Evolutionary conservation across 495 filamentous ascomycete species (phyloP).

Genomic region (Choiromyces venosus): DNA sequence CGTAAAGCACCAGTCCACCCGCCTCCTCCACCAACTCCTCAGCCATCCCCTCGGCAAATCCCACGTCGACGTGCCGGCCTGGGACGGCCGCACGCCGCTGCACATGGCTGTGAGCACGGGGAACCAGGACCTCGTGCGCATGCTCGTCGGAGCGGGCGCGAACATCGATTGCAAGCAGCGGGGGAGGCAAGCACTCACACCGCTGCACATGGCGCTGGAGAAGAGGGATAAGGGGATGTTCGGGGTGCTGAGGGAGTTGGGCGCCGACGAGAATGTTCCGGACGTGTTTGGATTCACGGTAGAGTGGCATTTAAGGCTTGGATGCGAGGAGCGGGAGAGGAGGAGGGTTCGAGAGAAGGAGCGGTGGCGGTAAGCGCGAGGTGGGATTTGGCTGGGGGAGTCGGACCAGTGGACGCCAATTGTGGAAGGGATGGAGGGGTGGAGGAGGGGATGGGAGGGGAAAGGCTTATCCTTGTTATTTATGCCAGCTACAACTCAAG

Average conservation of each 20-base stretch:
- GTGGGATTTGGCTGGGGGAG: not conserved
- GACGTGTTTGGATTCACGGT: constrained; percentile 3
- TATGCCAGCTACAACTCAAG: not conserved
- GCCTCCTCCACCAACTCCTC: constrained; percentile 3
- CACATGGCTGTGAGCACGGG: constrained; percentile 26
- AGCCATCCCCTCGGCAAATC: not conserved
- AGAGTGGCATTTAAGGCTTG: constrained; percentile 2
- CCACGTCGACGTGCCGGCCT: not conserved
- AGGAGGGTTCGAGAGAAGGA: not conserved
- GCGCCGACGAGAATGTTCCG: constrained; percentile 13
- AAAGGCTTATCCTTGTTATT: not conserved
- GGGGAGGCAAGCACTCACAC: constrained; percentile 39
- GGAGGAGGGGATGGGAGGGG: not conserved
- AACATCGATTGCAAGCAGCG: constrained; percentile 40
- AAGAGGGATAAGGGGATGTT: constrained; percentile 32
- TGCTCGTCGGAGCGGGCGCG: constrained; percentile 22
- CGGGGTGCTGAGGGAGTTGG: constrained; percentile 33
- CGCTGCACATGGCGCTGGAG: constrained; percentile 41
- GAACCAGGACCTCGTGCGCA: constrained; percentile 11
- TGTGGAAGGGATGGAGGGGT: not conserved
- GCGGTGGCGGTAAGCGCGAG: not conserved
- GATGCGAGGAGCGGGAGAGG: constrained; percentile 1
- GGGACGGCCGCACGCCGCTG: constrained; percentile 13
- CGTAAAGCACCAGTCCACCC: not conserved
- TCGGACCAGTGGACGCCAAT: not conserved